Percentiles rank a stretch among this genome's conserved stretches.
Conservation (phyloP, 2,329 filamentous ascomycete genomes). For the Scopulariopsis brevicaulis region DNA sequence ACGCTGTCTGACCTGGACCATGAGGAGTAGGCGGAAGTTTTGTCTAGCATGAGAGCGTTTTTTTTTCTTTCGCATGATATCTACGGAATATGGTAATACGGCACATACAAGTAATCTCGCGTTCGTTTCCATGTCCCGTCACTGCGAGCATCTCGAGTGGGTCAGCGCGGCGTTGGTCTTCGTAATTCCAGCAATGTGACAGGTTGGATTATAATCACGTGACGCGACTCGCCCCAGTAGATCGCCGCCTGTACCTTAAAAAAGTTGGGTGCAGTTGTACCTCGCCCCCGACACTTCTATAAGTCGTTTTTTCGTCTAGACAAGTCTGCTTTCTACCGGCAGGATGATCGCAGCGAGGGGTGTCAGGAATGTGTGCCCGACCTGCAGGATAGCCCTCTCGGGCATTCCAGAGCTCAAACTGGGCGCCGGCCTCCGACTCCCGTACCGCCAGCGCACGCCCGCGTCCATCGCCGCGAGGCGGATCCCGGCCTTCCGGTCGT, state of each 20-base stretch:
- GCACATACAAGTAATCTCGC: not conserved
- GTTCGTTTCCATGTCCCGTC: not conserved
- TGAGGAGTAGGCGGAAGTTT: slow-evolving; percentile 8
- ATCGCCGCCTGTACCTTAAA: not conserved
- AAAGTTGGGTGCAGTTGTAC: not conserved
- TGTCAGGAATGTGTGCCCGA: slow-evolving; percentile 20
- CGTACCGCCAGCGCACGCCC: not conserved
- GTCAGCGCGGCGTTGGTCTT: not conserved
- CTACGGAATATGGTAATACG: not conserved
- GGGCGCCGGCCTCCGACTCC: not conserved
- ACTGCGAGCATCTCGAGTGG: not conserved
- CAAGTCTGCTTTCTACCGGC: not conserved
- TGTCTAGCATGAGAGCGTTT: not conserved
- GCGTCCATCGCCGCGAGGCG: not conserved
- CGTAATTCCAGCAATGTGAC: slow-evolving; percentile 1
- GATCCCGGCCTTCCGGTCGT: slow-evolving; percentile 2
- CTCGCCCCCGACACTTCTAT: not conserved
- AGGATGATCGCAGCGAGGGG: slow-evolving; percentile 23
- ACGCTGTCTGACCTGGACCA: slow-evolving; percentile 41
- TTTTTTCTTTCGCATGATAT: not conserved
- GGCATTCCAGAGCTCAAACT: slow-evolving; percentile 8
- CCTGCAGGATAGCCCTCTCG: slow-evolving; percentile 11
- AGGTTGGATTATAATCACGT: not conserved
- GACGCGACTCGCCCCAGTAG: not conserved
- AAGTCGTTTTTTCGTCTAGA: not conserved